Conservation (phyloP, 345 rosid species). For the Moricandia arvensis region DNA sequence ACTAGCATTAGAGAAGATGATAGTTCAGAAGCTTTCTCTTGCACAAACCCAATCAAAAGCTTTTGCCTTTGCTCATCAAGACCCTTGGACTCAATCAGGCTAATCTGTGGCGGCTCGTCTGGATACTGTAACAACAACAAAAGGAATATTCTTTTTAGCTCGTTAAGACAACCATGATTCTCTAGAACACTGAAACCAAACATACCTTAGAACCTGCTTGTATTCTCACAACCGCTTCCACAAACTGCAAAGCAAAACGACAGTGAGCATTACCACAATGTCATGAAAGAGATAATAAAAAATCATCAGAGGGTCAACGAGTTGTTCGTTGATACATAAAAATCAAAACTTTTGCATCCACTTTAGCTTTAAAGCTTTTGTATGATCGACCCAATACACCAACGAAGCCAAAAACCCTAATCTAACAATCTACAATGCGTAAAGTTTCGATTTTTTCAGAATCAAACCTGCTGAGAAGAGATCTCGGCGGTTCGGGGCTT, state of each 20-base stretch:
- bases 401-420: slow-evolving; percentile 13
- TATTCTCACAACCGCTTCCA: slow-evolving; percentile 71
- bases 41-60: slow-evolving; percentile 48
- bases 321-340: background rate
- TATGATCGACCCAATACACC: background rate
- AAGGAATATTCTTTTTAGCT: background rate
- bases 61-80: slow-evolving; percentile 74
- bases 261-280: slow-evolving; percentile 7
- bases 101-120: slow-evolving; percentile 59
- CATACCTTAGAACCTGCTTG: slow-evolving; percentile 60
- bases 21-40: slow-evolving; percentile 58
- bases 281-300: too few relatives aligned
- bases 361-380: background rate
- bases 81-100: slow-evolving; percentile 77
- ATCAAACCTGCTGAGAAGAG: slow-evolving; percentile 83
- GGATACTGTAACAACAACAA: slow-evolving; percentile 57
- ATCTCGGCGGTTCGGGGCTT: slow-evolving; percentile 89
- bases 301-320: too few relatives aligned
- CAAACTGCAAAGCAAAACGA: slow-evolving; percentile 54
- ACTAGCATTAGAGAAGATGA: slow-evolving; percentile 77
- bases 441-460: background rate
- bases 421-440: background rate
- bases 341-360: background rate
- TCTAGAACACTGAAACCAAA: background rate
- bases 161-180: background rate